Evolutionary conservation across 129 eudicot species (phyloP).

Genomic region (Daucus carota): DH1_v3.0 NC_030387.2:33399001-33399500

Average conservation of each 20-base stretch:
- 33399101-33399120: background rate
- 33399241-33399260: too few relatives aligned
- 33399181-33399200: background rate
- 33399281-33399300: background rate
- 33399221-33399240: background rate
- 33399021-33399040: slow-evolving; percentile 63
- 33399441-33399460: slow-evolving; percentile 3
- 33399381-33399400: background rate
- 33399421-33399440: background rate
- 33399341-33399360: background rate
- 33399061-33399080: slow-evolving; percentile 96
- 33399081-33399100: slow-evolving; percentile 5
- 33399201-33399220: background rate
- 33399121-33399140: background rate
- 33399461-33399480: background rate
- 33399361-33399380: background rate
- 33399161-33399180: background rate
- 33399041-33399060: slow-evolving; percentile 64
- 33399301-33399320: background rate
- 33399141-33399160: background rate
- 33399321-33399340: background rate
- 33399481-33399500: background rate
- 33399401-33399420: background rate
- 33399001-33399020: slow-evolving; percentile 55
- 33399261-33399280: background rate